Percentiles rank a stretch among this genome's conserved stretches.
These are phyloP conservation scores for Centaurea solstitialis DNA, from an alignment of 129 eudicot species.

Conservation along the genomic window DNA sequence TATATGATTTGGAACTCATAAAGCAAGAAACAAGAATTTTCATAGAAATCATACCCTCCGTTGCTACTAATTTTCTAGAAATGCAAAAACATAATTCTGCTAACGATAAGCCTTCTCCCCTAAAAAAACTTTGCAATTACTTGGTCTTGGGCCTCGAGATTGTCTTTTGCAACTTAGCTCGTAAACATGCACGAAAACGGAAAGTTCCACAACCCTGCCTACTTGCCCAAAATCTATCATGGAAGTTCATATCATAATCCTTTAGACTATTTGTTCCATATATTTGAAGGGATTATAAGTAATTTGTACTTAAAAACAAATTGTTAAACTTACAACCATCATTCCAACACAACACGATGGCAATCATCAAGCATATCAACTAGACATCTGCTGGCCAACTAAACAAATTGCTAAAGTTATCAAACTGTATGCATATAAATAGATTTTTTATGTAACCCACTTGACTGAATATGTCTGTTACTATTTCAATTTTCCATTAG, in stretches of 20 bases:
- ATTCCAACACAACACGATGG: neutral
- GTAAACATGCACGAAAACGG: neutral
- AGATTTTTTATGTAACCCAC: neutral
- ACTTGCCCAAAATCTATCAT: neutral
- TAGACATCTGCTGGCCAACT: neutral
- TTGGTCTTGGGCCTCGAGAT: neutral
- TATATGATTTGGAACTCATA: neutral
- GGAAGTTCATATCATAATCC: neutral
- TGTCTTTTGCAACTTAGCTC: neutral
- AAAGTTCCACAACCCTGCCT: neutral
- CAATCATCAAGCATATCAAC: neutral
- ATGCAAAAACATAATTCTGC: neutral
- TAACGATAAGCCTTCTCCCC: neutral
- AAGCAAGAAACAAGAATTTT: neutral
- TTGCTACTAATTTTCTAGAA: neutral
- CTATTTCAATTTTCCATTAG: neutral
- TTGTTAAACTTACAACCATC: neutral
- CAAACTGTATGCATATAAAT: neutral
- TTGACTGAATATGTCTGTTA: neutral
- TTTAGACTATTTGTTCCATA: neutral
- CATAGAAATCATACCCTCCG: neutral
- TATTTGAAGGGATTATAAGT: neutral
- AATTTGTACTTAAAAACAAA: neutral
- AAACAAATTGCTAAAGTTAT: too few relatives aligned
- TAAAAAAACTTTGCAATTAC: neutral